Evolutionary conservation across 2,329 filamentous ascomycete species (phyloP).

Genomic region (Paraphaeosphaeria minitans): DNA sequence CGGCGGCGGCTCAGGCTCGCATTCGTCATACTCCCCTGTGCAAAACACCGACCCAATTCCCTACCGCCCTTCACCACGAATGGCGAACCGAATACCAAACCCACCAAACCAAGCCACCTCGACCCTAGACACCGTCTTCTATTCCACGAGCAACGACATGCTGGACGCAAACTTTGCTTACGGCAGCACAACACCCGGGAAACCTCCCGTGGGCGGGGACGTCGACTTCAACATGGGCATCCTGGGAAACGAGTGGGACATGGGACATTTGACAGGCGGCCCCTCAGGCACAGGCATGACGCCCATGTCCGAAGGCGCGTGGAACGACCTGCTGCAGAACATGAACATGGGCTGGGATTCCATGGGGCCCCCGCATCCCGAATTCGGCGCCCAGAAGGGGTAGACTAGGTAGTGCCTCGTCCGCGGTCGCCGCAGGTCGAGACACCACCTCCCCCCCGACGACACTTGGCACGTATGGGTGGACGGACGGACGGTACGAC

Average conservation of each 20-base stretch:
- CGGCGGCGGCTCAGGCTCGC: slow-evolving; percentile 42
- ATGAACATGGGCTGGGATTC: slow-evolving; percentile 44
- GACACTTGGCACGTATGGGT: no score
- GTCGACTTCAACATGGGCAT: slow-evolving; percentile 23
- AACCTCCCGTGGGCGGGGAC: neutral
- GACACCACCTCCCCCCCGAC: no score
- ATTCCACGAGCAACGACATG: slow-evolving; percentile 20
- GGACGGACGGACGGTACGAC: neutral
- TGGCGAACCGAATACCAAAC: slow-evolving; percentile 18
- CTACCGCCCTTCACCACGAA: slow-evolving; percentile 38
- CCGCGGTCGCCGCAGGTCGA: no score
- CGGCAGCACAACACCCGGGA: neutral
- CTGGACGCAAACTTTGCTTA: slow-evolving; percentile 15
- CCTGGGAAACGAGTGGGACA: slow-evolving; percentile 39
- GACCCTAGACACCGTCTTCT: slow-evolving; percentile 17
- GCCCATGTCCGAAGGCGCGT: slow-evolving; percentile 40
- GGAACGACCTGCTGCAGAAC: slow-evolving; percentile 45
- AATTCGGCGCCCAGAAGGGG: neutral
- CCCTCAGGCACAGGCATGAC: slow-evolving; percentile 34
- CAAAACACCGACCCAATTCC: slow-evolving; percentile 31
- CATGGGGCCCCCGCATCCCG: slow-evolving; percentile 20
- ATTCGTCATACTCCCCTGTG: slow-evolving; percentile 43
- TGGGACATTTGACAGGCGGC: slow-evolving; percentile 26
- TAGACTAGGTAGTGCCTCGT: no score
- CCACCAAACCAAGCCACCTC: neutral